A percentile compares a stretch with the other conserved stretches of the same genome.
Conservation (phyloP, 352 stramenopile species). For the Phytophthora meadii region DNA sequence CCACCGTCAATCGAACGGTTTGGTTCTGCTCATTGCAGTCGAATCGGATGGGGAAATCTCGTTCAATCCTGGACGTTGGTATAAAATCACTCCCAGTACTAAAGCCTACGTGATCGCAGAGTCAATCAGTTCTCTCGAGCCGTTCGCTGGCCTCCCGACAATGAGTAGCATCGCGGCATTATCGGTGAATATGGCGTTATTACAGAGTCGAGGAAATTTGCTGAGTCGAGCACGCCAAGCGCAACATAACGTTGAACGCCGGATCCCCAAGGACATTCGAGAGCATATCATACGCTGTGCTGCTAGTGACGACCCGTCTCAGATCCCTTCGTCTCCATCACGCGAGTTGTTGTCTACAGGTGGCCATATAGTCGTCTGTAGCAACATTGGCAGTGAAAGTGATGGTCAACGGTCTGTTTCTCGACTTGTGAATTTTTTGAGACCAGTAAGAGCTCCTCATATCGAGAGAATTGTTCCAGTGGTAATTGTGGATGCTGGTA, state of each 20-base stretch:
- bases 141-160: conserved; percentile 39
- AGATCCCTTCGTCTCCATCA: conserved; percentile 51
- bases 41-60: conserved; percentile 69
- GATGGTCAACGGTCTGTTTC: conserved; percentile 64
- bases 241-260: conserved; percentile 76
- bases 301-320: conserved; percentile 34
- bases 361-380: conserved; percentile 86
- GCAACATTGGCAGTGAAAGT: conserved; percentile 72
- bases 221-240: conserved; percentile 59
- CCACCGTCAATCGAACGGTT: conserved; percentile 71
- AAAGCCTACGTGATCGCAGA: conserved; percentile 84
- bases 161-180: conserved; percentile 40
- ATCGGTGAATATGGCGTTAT: conserved; percentile 38
- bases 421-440: conserved; percentile 78
- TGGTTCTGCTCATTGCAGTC: conserved; percentile 80
- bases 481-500: conserved; percentile 76
- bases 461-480: conserved; percentile 71
- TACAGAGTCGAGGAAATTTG: conserved; percentile 54
- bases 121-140: conserved; percentile 60
- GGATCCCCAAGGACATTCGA: conserved; percentile 65
- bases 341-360: conserved; percentile 49
- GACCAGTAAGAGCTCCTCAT: conserved; percentile 74
- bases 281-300: conserved; percentile 64
- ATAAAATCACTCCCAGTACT: conserved; percentile 56
- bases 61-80: conserved; percentile 78